Evolutionary conservation across 345 rosid genomes (phyloP).

Genomic region (Ceriops decandra): DNA sequence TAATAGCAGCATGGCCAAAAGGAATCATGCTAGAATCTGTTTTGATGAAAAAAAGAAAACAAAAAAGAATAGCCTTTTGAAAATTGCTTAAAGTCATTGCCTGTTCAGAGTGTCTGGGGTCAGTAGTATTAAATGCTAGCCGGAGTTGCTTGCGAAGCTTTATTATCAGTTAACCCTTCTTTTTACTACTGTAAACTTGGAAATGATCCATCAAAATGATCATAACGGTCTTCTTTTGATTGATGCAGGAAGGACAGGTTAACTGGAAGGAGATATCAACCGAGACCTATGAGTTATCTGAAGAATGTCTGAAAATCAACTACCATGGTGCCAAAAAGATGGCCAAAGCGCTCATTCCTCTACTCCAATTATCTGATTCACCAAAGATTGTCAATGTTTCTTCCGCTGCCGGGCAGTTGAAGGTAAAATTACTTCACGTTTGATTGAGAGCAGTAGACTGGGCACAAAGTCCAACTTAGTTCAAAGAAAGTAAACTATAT

Average conservation of each 20-base stretch:
- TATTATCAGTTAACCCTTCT: no score
- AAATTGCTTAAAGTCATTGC: no score
- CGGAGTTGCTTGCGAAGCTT: no score
- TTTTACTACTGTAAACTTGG: not conserved
- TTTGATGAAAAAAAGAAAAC: no score
- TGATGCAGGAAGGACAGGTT: slow-evolving; percentile 5
- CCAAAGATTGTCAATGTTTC: slow-evolving; percentile 36
- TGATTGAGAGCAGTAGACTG: no score
- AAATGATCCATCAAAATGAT: not conserved
- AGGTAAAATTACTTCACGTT: not conserved
- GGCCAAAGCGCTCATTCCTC: slow-evolving; percentile 16
- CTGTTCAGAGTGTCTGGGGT: no score
- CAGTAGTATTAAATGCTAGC: no score
- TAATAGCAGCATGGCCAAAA: no score
- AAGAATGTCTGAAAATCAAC: slow-evolving; percentile 18
- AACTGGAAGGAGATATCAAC: not conserved
- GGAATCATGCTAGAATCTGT: no score
- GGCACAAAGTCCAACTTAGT: no score
- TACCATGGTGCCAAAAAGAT: slow-evolving; percentile 22
- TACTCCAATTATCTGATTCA: slow-evolving; percentile 25
- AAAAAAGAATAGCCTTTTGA: no score
- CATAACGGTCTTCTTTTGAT: not conserved
- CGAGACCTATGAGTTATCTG: slow-evolving; percentile 5
- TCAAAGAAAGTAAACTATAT: no score
- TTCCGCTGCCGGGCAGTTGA: slow-evolving; percentile 17